Evolutionary conservation across 768 basidiomycete species (phyloP), one percentile per base, ranked within the genome.

Genomic region (Agrocybe praecox): DNA sequence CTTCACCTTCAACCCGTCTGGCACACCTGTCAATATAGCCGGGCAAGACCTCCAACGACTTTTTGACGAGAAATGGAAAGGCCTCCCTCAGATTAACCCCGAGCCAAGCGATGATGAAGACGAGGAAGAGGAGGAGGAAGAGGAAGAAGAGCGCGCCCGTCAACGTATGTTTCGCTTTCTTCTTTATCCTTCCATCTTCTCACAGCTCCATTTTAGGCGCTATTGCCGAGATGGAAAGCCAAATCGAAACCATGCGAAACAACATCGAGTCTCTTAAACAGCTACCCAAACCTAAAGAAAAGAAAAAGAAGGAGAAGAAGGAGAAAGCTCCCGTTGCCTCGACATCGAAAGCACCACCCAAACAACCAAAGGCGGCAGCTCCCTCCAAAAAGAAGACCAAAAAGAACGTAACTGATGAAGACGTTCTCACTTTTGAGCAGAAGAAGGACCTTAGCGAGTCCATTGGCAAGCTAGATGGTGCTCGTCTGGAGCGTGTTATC

Each of bases 401-500:
- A 79, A 90, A 89, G 69, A 78, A 79, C 36, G 70, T 86, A 44
- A 74, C 82, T 10, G 90, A 93, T 62, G 89, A 92, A 64, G 92
- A 94, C 55, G 86, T 89, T 46, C 80, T 98, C 34, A 90, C 92
- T 50, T 92, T 96, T 70, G 93, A 94, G 62, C 96, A 98, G 79
- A 99, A 99, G 88, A 95, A 97, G 74, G 94, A 98, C 69, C 78
- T 99, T 54, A 96, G 95, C 67, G 95, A 98, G 73, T 92, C 94
- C 50, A 99, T 99, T 62, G 82, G 83, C 58, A 83, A 83, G 65
- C 84, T 97, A 22, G 93, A 97, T 62, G 94, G 88, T 19, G 70
- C 80, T 50, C 90, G 90, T 69, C 75, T 98, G 58, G 90, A 94
- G 72, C 87, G 86, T 67, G 96, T 97, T 52, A 95, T 98, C 66